phyloP scores from a whole-genome alignment of 805 yeast genomes.

The Metschnikowia santaceciliae region DNA sequence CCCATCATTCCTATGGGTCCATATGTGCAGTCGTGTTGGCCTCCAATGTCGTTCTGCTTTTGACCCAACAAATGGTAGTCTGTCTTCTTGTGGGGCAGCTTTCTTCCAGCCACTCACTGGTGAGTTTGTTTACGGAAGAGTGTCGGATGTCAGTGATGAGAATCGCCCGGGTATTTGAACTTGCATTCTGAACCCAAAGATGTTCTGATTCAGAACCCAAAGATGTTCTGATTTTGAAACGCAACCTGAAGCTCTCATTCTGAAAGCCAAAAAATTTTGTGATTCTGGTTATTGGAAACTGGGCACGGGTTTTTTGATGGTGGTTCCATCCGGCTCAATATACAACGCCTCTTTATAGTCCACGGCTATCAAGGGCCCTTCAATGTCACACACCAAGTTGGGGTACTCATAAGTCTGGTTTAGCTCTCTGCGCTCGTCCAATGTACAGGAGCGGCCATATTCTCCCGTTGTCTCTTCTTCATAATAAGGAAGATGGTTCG shows the following conservation, averaged over 20 bases:
- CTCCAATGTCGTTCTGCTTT: slow-evolving; percentile 10
- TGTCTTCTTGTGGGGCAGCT: slow-evolving; percentile 8
- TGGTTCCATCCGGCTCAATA: slow-evolving; percentile 27
- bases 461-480: neutral
- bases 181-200: neutral
- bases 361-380: slow-evolving; percentile 80
- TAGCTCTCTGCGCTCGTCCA: slow-evolving; percentile 75
- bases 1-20: slow-evolving; percentile 8
- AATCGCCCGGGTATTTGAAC: neutral
- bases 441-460: slow-evolving; percentile 42
- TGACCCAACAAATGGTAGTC: slow-evolving; percentile 9
- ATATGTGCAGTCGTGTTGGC: slow-evolving; percentile 5
- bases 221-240: neutral
- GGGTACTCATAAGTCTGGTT: slow-evolving; percentile 77
- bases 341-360: slow-evolving; percentile 45
- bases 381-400: slow-evolving; percentile 60
- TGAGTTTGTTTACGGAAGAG: slow-evolving; percentile 7
- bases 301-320: slow-evolving; percentile 21
- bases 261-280: no score
- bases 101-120: slow-evolving; percentile 1
- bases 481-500: slow-evolving; percentile 29
- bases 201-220: no score
- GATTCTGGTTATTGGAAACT: slow-evolving; percentile 6
- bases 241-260: neutral
- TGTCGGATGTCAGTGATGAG: neutral